Evolutionary conservation across 1,284 basidiomycete genomes (phyloP).

Genomic region (Leccinum pachyderme): DNA sequence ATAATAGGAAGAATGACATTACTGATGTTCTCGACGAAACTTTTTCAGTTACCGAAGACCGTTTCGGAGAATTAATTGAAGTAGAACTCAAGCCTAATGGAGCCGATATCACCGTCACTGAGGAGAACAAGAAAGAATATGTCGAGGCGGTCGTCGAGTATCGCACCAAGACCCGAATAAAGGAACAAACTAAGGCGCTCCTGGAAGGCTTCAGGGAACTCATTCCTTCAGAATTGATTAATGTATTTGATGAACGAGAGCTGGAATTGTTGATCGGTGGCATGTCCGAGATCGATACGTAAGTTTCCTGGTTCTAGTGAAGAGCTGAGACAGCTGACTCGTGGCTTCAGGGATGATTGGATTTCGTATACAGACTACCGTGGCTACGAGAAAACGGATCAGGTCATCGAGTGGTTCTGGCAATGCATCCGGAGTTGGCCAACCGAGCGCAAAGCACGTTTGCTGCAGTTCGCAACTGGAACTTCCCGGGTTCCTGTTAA

Average conservation of each 20-base stretch:
- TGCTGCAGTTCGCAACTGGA: constrained; percentile 96
- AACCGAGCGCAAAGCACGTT: constrained; percentile 89
- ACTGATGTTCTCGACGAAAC: constrained; percentile 93
- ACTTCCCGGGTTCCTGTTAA: constrained; percentile 98
- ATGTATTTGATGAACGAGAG: constrained; percentile 98
- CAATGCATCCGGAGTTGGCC: constrained; percentile 97
- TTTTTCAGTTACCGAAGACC: constrained; percentile 93
- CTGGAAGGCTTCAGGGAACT: constrained; percentile 95
- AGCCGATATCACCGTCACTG: constrained; percentile 82
- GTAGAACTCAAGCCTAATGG: constrained; percentile 92
- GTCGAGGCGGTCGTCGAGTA: constrained; percentile 94
- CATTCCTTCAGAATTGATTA: constrained; percentile 92
- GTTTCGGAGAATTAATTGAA: constrained; percentile 95
- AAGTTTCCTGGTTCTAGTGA: constrained; percentile 32
- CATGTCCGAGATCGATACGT: constrained; percentile 98
- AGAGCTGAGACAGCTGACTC: constrained; percentile 1
- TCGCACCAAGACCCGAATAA: constrained; percentile 90
- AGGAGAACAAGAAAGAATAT: constrained; percentile 99
- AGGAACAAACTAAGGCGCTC: constrained; percentile 95
- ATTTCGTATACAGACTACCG: constrained; percentile 85
- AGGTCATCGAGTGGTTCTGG: constrained; percentile 99
- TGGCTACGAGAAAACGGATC: constrained; percentile 83
- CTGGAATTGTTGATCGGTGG: constrained; percentile 96
- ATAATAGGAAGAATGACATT: constrained; percentile 85
- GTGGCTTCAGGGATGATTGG: constrained; percentile 68